Conservation (phyloP, 2,329 filamentous ascomycete species). For the Alternaria conjuncta region DNA sequence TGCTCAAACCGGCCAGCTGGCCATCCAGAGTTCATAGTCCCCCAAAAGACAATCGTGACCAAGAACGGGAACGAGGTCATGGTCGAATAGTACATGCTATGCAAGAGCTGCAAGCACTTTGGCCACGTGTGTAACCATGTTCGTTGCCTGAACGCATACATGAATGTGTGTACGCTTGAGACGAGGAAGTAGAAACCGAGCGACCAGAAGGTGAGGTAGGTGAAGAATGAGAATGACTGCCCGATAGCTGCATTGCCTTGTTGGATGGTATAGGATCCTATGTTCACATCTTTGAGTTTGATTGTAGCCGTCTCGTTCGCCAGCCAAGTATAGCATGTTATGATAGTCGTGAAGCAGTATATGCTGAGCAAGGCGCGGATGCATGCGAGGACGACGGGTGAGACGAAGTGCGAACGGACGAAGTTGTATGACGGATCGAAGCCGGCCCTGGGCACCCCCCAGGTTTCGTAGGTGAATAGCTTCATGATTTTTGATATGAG, state of each 20-base stretch:
- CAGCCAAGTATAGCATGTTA: slow-evolving; percentile 70
- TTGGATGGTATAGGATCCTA: slow-evolving; percentile 62
- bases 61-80: slow-evolving; percentile 48
- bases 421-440: slow-evolving; percentile 64
- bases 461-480: slow-evolving; percentile 25
- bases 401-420: slow-evolving; percentile 78
- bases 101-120: slow-evolving; percentile 37
- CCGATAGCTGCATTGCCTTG: slow-evolving; percentile 63
- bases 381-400: slow-evolving; percentile 65
- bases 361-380: slow-evolving; percentile 59
- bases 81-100: slow-evolving; percentile 47
- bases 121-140: slow-evolving; percentile 47
- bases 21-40: slow-evolving; percentile 53
- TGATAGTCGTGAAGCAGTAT: slow-evolving; percentile 72
- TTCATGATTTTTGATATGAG: slow-evolving; percentile 9
- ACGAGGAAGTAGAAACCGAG: slow-evolving; percentile 77
- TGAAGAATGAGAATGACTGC: slow-evolving; percentile 78
- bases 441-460: slow-evolving; percentile 24
- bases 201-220: slow-evolving; percentile 79
- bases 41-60: slow-evolving; percentile 51
- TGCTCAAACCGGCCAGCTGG: slow-evolving; percentile 36
- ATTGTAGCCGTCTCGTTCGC: slow-evolving; percentile 24
- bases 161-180: slow-evolving; percentile 70
- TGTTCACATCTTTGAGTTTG: slow-evolving; percentile 34
- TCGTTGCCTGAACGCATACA: slow-evolving; percentile 56